Conservation (phyloP, 176 grass and related monocot species). For the Rhynchospora pubera region DNA sequence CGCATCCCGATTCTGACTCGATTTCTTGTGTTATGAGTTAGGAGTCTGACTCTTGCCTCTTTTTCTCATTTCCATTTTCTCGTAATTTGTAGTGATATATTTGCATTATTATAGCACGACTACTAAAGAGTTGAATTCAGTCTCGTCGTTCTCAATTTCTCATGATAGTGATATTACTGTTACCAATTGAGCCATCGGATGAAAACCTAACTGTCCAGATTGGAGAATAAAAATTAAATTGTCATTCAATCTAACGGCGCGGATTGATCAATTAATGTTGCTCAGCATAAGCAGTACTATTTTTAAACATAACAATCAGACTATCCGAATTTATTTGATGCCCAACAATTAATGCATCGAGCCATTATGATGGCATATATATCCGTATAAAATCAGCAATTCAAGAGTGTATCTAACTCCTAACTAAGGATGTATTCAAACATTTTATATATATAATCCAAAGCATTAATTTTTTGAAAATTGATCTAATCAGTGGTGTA, state of each 20-base stretch:
- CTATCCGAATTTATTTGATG: no score
- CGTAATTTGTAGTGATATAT: constrained; percentile 9
- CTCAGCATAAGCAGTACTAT: background rate
- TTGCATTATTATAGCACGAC: background rate
- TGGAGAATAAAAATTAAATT: background rate
- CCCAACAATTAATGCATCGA: no score
- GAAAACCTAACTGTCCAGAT: background rate
- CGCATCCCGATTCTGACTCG: constrained; percentile 6
- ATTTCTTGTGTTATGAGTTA: constrained; percentile 24
- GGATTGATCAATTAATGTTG: background rate
- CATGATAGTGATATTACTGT: background rate
- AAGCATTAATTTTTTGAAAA: no score
- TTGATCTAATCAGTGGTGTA: no score
- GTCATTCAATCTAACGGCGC: background rate
- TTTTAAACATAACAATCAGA: no score
- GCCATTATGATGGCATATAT: no score
- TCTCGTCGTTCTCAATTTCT: background rate
- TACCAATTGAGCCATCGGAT: background rate
- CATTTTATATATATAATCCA: no score
- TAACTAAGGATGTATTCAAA: no score
- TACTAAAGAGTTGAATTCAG: background rate
- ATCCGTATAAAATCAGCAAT: no score
- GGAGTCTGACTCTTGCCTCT: constrained; percentile 15
- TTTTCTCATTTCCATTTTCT: constrained; percentile 14
- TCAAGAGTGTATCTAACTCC: no score